phyloP scores from a whole-genome alignment of 1,284 basidiomycete species.

The Marasmius oreades region DNA sequence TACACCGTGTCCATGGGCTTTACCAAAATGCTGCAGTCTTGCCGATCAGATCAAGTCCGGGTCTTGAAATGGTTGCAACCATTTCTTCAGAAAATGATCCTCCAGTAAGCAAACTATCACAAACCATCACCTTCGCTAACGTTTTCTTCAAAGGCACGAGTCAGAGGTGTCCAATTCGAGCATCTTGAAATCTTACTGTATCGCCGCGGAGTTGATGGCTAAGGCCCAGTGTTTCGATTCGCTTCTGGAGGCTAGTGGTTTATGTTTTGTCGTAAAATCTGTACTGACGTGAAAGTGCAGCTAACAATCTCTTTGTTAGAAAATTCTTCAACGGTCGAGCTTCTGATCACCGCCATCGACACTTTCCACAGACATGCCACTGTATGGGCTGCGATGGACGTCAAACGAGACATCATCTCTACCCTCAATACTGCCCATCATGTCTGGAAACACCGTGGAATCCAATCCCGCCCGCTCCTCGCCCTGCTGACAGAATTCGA shows the following conservation, averaged over 20 bases:
- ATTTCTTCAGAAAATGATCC: constrained; percentile 49
- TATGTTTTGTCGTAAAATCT: background rate
- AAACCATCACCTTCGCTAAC: background rate
- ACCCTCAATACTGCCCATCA: constrained; percentile 63
- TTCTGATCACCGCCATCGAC: constrained; percentile 59
- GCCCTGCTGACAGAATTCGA: constrained; percentile 63
- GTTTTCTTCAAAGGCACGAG: constrained; percentile 5
- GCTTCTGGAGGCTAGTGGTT: constrained; percentile 58
- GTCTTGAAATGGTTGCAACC: constrained; percentile 70
- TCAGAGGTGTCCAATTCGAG: constrained; percentile 12
- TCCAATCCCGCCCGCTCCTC: constrained; percentile 60
- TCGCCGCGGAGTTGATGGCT: constrained; percentile 57
- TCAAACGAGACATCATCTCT: constrained; percentile 47
- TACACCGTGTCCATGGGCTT: constrained; percentile 41
- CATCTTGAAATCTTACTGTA: constrained; percentile 48
- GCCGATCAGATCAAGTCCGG: constrained; percentile 69
- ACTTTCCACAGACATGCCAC: constrained; percentile 62
- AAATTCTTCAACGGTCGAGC: constrained; percentile 44
- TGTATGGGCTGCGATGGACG: constrained; percentile 76
- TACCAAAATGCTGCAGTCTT: constrained; percentile 42
- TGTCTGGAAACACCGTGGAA: constrained; percentile 56
- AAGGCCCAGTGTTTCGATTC: constrained; percentile 60
- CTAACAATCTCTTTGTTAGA: constrained; percentile 56
- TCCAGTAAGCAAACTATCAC: constrained; percentile 31
- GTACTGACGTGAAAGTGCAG: constrained; percentile 33